Base-by-base conservation (phyloP, 75 land plant species). In the Picea sitchensis region DNA sequence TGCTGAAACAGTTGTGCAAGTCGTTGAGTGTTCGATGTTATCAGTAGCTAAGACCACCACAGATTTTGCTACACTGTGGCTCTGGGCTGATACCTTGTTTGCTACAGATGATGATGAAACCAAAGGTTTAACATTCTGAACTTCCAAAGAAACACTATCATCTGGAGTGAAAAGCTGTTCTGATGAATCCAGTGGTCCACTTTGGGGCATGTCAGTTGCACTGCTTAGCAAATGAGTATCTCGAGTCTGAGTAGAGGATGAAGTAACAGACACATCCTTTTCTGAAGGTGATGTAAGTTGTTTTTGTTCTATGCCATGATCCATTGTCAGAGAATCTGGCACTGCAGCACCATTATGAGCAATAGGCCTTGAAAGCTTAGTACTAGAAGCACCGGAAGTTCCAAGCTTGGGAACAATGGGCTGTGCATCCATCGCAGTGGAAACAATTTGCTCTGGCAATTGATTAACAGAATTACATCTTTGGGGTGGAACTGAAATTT, bases 281-380 rank as follows among this genome's bases (percentile, higher is more conserved):
- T 38, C 57, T 36, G 58, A n/a, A 38, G 76, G 26, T 31, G 21
- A 14, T 26, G 61, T 4, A 74, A 21, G 4, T 17, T 1, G 1
- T 38, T 61, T n/a, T 38, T n/a, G 76, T n/a, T 15, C 17, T 38
- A 26, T 64, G 3, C 14, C 67, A 64, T 64, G 13, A 64, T 11
- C 34, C 31, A 14, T 64, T 64, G 67, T 31, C 67, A 64, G 31
- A 64, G 34, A 64, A 64, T 30, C 31, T 64, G 67, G 67, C 2
- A 64, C 15, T 64, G 34, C 34, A 64, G 8, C 32, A 14, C 67
- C 67, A 64, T 30, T 34, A 26, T 44, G 83, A 57, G 67, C 63
- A 82, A 59, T 75, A 38, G 61, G 38, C 57, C 65, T 54, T 82
- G 84, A 68, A 68, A 58, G 30, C 58, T 63, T 65, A 30, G n/a